Conservation (phyloP, 2,329 filamentous ascomycete genomes). For the Botryotinia narcissicola region DNA sequence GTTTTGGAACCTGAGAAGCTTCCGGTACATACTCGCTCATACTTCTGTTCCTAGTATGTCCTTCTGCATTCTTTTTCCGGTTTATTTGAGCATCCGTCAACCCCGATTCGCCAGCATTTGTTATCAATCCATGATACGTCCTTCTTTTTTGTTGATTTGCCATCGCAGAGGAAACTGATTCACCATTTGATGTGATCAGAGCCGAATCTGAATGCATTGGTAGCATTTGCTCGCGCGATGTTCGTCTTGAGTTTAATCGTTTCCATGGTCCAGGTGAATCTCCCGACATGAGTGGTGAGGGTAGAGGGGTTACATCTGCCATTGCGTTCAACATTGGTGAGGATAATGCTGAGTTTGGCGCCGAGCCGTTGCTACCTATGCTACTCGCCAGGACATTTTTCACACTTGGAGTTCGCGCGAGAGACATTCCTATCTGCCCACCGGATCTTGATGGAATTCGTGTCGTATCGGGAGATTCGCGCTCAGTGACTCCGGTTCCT, state of each 20-base stretch:
- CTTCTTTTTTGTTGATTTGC: slow-evolving; percentile 56
- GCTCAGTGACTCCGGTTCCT: slow-evolving; percentile 22
- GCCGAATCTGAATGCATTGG: slow-evolving; percentile 46
- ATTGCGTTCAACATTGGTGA: slow-evolving; percentile 74
- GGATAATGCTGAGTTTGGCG: slow-evolving; percentile 65
- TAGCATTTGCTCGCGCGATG: slow-evolving; percentile 47
- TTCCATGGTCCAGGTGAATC: slow-evolving; percentile 69
- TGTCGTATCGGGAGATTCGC: slow-evolving; percentile 25
- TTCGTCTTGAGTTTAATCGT: slow-evolving; percentile 47
- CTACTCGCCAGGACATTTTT: slow-evolving; percentile 53
- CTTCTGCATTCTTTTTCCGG: slow-evolving; percentile 34
- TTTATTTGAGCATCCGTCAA: slow-evolving; percentile 27
- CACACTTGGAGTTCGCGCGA: slow-evolving; percentile 60
- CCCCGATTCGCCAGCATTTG: slow-evolving; percentile 28
- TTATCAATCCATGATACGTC: slow-evolving; percentile 50
- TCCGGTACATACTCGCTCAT: slow-evolving; percentile 86
- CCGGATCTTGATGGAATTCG: slow-evolving; percentile 21
- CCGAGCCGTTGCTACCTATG: slow-evolving; percentile 47
- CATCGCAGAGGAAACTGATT: slow-evolving; percentile 51
- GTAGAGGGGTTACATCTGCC: slow-evolving; percentile 75
- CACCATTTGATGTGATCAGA: slow-evolving; percentile 50
- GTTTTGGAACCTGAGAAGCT: slow-evolving; percentile 61
- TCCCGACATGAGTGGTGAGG: slow-evolving; percentile 66
- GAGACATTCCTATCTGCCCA: slow-evolving; percentile 39
- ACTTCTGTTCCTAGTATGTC: slow-evolving; percentile 73